phyloP scores from a whole-genome alignment of 768 basidiomycete species.

The Leucocoprinus birnbaumii region DNA sequence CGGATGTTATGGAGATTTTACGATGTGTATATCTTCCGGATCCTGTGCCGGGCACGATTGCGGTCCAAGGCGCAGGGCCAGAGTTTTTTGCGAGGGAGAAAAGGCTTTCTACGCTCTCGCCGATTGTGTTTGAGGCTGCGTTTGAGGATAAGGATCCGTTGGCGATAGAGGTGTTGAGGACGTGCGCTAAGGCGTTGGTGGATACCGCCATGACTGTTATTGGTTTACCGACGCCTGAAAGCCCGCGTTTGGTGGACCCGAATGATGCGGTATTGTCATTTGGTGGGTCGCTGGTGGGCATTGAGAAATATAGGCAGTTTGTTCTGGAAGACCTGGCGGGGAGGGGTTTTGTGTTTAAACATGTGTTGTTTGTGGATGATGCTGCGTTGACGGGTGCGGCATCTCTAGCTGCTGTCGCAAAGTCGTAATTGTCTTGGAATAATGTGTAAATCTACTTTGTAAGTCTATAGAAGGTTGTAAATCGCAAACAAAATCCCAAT shows the following conservation, averaged over 20 bases:
- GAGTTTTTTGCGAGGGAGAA: constrained; percentile 54
- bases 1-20: constrained; percentile 61
- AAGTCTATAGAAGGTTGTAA: not conserved
- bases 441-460: not conserved
- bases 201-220: constrained; percentile 56
- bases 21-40: constrained; percentile 64
- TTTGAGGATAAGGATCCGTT: constrained; percentile 67
- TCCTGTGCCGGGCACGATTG: constrained; percentile 24
- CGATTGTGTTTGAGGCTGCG: constrained; percentile 75
- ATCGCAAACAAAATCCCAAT: not conserved
- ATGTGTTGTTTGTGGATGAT: constrained; percentile 68
- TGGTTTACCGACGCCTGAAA: constrained; percentile 28
- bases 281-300: constrained; percentile 74
- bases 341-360: constrained; percentile 60
- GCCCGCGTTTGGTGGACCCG: constrained; percentile 42
- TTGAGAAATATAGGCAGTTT: constrained; percentile 55
- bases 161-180: constrained; percentile 55
- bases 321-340: constrained; percentile 52
- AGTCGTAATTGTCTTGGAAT: not conserved
- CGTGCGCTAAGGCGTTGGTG: constrained; percentile 52
- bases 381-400: constrained; percentile 63
- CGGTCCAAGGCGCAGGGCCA: constrained; percentile 10
- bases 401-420: constrained; percentile 41
- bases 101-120: constrained; percentile 69
- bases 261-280: constrained; percentile 64